Conservation (phyloP, 768 basidiomycete species). For the Saitozyma sp. region DNA sequence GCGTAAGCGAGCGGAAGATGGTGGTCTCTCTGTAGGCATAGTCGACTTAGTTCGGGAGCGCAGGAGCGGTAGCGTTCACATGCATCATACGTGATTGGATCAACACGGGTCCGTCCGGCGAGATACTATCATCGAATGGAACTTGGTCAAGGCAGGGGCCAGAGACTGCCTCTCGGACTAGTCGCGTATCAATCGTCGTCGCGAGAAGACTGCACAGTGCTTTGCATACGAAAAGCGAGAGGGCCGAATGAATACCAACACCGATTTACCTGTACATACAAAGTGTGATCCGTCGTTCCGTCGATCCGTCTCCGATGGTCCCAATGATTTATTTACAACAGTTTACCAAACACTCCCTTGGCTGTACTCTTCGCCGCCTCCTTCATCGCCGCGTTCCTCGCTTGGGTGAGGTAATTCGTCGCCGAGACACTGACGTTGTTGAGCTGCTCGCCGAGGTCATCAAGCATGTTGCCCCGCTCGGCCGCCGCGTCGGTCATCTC, state of each 20-base stretch:
- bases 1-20: not conserved
- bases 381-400: slow-evolving; percentile 47
- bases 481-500: slow-evolving; percentile 46
- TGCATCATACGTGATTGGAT: not conserved
- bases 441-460: slow-evolving; percentile 41
- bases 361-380: slow-evolving; percentile 50
- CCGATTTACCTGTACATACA: no score
- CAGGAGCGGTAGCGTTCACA: not conserved
- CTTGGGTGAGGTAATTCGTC: slow-evolving; percentile 38
- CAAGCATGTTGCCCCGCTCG: slow-evolving; percentile 44
- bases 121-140: not conserved
- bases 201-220: no score
- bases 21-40: no score
- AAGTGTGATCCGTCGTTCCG: no score
- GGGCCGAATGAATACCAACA: no score
- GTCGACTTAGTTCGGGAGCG: not conserved
- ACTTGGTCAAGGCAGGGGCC: no score
- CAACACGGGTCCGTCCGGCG: not conserved
- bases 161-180: no score
- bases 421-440: slow-evolving; percentile 39
- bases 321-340: slow-evolving; percentile 16
- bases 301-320: no score
- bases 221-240: no score
- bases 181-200: no score
- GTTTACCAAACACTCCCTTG: slow-evolving; percentile 44